Conservation (phyloP, 140 eudicot species). For the Erigeron philadelphicus region DNA sequence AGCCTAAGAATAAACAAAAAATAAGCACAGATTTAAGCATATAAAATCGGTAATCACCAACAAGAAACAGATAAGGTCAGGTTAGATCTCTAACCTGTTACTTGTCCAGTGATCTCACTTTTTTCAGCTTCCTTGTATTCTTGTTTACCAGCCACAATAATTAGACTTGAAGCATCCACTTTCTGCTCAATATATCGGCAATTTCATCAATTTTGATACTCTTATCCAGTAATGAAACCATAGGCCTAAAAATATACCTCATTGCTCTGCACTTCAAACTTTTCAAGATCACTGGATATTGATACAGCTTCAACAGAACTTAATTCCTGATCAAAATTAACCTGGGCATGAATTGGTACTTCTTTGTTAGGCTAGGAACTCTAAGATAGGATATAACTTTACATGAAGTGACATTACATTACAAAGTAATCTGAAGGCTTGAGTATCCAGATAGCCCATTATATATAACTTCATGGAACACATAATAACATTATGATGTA, state of each 20-base stretch:
- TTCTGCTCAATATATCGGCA: constrained; percentile 17
- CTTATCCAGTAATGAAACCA: not conserved
- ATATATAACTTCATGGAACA: no score
- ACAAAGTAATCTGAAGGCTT: no score
- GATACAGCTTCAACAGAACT: constrained; percentile 13
- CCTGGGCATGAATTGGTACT: no score
- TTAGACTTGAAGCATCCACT: constrained; percentile 13
- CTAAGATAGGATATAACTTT: no score
- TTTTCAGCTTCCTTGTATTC: constrained; percentile 25
- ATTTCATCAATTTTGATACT: not conserved
- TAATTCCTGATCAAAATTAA: constrained; percentile 19
- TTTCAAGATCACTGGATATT: not conserved
- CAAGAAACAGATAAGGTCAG: not conserved
- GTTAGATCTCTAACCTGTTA: constrained; percentile 24
- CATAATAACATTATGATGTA: no score
- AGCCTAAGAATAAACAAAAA: no score
- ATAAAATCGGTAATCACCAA: no score
- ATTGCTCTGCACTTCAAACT: constrained; percentile 15
- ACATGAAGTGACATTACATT: no score
- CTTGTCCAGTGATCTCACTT: constrained; percentile 15
- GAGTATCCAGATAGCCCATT: no score
- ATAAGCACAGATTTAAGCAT: no score
- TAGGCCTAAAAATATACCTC: not conserved
- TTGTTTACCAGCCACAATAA: constrained; percentile 21
- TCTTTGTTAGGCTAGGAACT: no score